Evolutionary conservation across 169 alveolate genomes (phyloP), one percentile per base, ranked within the genome.

Genomic region (Cryptosporidium meleagridis): DNA sequence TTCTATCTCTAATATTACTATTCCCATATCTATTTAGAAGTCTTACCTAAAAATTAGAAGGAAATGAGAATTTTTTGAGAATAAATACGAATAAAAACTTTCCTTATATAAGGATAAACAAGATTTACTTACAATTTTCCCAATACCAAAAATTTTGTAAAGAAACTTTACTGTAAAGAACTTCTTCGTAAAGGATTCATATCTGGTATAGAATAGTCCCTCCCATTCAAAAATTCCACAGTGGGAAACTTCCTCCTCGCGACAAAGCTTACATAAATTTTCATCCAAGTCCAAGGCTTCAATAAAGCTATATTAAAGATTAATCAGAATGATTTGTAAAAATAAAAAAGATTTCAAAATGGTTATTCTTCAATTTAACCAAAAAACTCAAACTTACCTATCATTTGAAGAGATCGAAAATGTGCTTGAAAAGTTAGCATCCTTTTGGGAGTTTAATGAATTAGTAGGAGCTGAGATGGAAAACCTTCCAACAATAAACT

Each of bases 161-260:
- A 55, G 37, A 21, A 75, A 33, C 70, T 75, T 75, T 39, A 62
- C 26, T 21, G 53, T 23, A 31, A 75, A 59, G 21, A 53, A 58
- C 51, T 75, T 75, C 29, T 75, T 53, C 16, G 72, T 75, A n/a
- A 75, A 75, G 8, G 86, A 52, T 41, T 75, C 86, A 58, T 35
- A 59, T 37, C 86, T 75, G 26, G 59, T 59, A 29, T 75, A 75
- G 58, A 75, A 75, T n/a, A 75, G 86, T 7, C 86, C 86, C 7
- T 75, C 86, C 86, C 86, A 75, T 58, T 75, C 86, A 31, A 75
- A 75, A 16, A 55, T 23, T 0, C 41, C 69, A 14, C 86, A 53
- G 16, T 75, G 86, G 21, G 39, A 53, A n/a, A 61, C 37, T 18
- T 75, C 86, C n/a, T 53, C 86, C 35, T n/a, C 45, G n/a, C 51